Conservation (phyloP, 805 yeast species). For the Kazachstania bromeliacearum region DNA sequence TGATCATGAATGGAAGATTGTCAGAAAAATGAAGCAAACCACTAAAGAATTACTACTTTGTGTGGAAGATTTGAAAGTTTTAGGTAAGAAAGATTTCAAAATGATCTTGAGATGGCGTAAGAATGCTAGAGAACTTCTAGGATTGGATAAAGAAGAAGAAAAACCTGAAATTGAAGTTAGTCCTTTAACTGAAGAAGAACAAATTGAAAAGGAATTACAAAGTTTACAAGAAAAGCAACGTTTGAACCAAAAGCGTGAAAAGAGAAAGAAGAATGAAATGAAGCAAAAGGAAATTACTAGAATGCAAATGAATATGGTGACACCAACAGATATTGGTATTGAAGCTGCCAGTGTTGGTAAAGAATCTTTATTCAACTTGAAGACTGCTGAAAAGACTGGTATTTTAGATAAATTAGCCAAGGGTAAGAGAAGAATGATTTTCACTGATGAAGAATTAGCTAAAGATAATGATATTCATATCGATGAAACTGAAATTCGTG, state of each 20-base stretch:
- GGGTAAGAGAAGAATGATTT: slow-evolving; percentile 63
- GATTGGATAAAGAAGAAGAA: slow-evolving; percentile 47
- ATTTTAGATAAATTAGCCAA: slow-evolving; percentile 59
- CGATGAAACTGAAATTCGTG: slow-evolving; percentile 34
- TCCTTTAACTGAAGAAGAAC: slow-evolving; percentile 77
- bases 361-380: slow-evolving; percentile 72
- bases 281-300: slow-evolving; percentile 83
- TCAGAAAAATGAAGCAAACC: slow-evolving; percentile 66
- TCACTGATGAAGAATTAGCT: slow-evolving; percentile 44
- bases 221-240: slow-evolving; percentile 64
- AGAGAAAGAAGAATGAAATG: slow-evolving; percentile 67
- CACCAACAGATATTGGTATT: slow-evolving; percentile 86
- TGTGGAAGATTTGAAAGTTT: slow-evolving; percentile 81
- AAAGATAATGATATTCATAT: slow-evolving; percentile 50
- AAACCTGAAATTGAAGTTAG: slow-evolving; percentile 51
- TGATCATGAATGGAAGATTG: slow-evolving; percentile 62
- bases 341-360: slow-evolving; percentile 80
- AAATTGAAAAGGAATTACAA: slow-evolving; percentile 75
- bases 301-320: slow-evolving; percentile 93
- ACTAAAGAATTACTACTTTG: slow-evolving; percentile 74
- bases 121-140: slow-evolving; percentile 69
- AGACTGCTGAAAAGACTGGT: slow-evolving; percentile 82
- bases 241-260: slow-evolving; percentile 65
- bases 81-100: slow-evolving; percentile 91
- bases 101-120: slow-evolving; percentile 79